Evolutionary conservation across 495 filamentous ascomycete species (phyloP), one percentile per base, ranked within the genome.

Genomic region (Xylaria curta): DNA sequence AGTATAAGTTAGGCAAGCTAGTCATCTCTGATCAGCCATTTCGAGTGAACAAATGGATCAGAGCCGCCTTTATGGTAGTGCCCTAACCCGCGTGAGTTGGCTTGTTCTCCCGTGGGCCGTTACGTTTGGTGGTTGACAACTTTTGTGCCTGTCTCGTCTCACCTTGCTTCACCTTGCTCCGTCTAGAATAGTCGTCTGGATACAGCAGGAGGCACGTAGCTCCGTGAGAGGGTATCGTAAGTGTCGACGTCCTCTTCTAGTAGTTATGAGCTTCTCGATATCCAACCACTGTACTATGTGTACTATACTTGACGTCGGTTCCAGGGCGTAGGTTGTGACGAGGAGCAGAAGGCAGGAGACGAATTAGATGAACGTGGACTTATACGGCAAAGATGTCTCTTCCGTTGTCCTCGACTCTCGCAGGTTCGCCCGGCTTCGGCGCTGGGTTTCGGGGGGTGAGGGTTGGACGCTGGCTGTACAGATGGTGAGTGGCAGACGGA

Each of bases 11-110:
- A 47, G 47, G 68, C 71, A 69, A 65, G 56, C n/a, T 61, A 70
- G 71, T 78, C 75, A 78, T 75, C 64, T 77, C 77, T 61, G 33
- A 64, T 70, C 8, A 19, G 33, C 59, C 60, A 70, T 70, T 44
- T 63, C 68, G 68, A 24, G 24, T 33, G 21, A 24, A 33, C 68
- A 64, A 70, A 70, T 54, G 49, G 24, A 62, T 56, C 61, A 26
- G 47, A 60, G 59, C 68, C 3, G 47, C 33, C 58, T 70, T 64
- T 70, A 56, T 56, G 33, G 7, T 13, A 70, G 44, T 64, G 36
- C 36, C 49, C 46, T 54, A 44, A 42, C 13, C 31, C 46, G 4
- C 17, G 26, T n/a, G 21, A 13, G 46, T 64, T 36, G 47, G 59
- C 56, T 63, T 70, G 68, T 56, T 60, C 58, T 46, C 63, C 63